Evolutionary conservation across 129 eudicot genomes (phyloP).

Genomic region (Mikania micrantha): DNA sequence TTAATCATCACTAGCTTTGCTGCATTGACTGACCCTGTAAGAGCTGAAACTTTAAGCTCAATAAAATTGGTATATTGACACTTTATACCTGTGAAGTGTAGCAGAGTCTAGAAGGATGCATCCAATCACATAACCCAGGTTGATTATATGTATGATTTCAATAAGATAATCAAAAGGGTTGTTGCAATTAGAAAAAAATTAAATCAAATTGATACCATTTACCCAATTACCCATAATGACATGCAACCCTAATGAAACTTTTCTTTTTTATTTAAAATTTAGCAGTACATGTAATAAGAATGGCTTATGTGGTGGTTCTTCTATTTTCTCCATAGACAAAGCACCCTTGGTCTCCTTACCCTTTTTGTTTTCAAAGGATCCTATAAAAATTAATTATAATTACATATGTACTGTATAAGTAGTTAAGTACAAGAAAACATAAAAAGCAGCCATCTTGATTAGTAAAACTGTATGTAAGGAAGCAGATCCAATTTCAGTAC

Average conservation of each 20-base stretch:
- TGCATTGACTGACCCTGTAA: neutral
- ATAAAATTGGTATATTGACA: neutral
- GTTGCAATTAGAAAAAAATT: neutral
- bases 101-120: conserved; percentile 8
- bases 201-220: neutral
- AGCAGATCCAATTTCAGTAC: neutral
- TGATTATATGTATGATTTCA: neutral
- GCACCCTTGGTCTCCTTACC: neutral
- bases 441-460: neutral
- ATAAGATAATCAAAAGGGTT: neutral
- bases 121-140: neutral
- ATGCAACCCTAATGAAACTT: neutral
- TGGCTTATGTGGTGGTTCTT: conserved; percentile 2
- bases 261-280: neutral
- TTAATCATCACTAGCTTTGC: neutral
- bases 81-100: neutral
- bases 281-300: neutral
- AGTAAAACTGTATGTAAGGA: neutral
- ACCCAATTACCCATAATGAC: conserved; percentile 6
- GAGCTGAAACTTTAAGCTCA: neutral
- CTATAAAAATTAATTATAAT: neutral
- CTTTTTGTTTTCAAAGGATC: neutral
- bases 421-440: neutral
- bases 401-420: neutral
- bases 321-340: neutral